A percentile compares a stretch with the other conserved stretches of the same genome.
phyloP scores from a whole-genome alignment of 768 basidiomycete genomes.

The Cyclocybe cylindracea region DNA sequence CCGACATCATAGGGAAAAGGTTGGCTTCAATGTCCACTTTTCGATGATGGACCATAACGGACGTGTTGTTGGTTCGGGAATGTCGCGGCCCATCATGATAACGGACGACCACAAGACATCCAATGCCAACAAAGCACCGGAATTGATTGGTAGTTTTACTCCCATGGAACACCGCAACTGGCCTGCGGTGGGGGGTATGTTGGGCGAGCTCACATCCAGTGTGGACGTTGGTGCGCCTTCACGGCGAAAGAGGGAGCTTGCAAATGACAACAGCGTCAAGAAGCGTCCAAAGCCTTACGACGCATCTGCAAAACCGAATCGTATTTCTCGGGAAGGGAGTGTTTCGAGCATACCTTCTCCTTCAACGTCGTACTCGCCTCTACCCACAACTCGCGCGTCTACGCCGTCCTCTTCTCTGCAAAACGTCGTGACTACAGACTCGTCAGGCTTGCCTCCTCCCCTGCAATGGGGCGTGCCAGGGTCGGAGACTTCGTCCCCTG shows the following conservation, averaged over 20 bases:
- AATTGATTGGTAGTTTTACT: constrained; percentile 31
- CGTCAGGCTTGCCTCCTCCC: constrained; percentile 26
- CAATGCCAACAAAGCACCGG: constrained; percentile 31
- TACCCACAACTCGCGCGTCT: constrained; percentile 46
- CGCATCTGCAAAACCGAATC: constrained; percentile 43
- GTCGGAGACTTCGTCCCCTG: constrained; percentile 49
- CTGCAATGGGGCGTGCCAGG: constrained; percentile 39
- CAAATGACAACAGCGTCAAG: constrained; percentile 34
- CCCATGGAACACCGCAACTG: constrained; percentile 48
- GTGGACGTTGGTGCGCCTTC: constrained; percentile 39
- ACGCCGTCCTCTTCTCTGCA: constrained; percentile 40
- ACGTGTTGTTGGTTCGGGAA: constrained; percentile 77
- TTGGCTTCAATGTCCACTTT: constrained; percentile 91
- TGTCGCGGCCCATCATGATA: constrained; percentile 93
- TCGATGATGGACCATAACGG: constrained; percentile 81
- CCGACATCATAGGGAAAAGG: constrained; percentile 96
- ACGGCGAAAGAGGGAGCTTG: constrained; percentile 50
- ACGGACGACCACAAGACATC: constrained; percentile 98
- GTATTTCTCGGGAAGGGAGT: constrained; percentile 54
- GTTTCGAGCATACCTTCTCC: constrained; percentile 52
- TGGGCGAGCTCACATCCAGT: constrained; percentile 26
- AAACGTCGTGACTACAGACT: constrained; percentile 29
- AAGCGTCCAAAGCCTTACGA: constrained; percentile 77
- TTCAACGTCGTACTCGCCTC: constrained; percentile 42
- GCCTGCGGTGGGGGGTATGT: constrained; percentile 36